phyloP scores from a whole-genome alignment of 768 basidiomycete species.

The Thelephora aurantiotincta region DNA sequence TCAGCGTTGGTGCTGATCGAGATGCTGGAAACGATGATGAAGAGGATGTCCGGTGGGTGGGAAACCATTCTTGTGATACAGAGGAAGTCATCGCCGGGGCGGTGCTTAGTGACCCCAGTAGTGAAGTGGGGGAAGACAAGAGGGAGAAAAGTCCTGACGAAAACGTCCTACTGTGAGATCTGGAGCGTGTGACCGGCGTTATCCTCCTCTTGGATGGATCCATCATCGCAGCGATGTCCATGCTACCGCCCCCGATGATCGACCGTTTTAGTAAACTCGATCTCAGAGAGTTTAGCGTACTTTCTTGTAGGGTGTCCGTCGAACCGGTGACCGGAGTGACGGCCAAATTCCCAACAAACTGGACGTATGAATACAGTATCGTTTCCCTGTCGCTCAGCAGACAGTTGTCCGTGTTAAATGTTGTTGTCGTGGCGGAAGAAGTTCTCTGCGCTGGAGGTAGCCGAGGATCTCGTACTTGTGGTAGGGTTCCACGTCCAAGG shows the following conservation, averaged over 20 bases:
- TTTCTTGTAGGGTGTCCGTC: slow-evolving; percentile 29
- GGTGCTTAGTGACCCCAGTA: background rate
- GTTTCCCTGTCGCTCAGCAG: slow-evolving; percentile 43
- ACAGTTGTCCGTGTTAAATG: slow-evolving; percentile 12
- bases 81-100: slow-evolving; percentile 7
- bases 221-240: slow-evolving; percentile 54
- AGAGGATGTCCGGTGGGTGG: slow-evolving; percentile 9
- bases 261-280: slow-evolving; percentile 31
- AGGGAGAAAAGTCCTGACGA: slow-evolving; percentile 33
- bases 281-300: slow-evolving; percentile 32
- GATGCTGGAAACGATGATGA: slow-evolving; percentile 3
- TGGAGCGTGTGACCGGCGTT: slow-evolving; percentile 7
- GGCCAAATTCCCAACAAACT: slow-evolving; percentile 54
- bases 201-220: slow-evolving; percentile 2
- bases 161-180: slow-evolving; percentile 33
- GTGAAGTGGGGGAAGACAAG: slow-evolving; percentile 12
- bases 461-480: slow-evolving; percentile 9
- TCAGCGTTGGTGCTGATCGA: slow-evolving; percentile 5
- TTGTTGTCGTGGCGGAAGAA: slow-evolving; percentile 24
- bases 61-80: slow-evolving; percentile 5
- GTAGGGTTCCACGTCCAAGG: slow-evolving; percentile 29
- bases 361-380: slow-evolving; percentile 76
- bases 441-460: slow-evolving; percentile 17
- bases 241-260: slow-evolving; percentile 58
- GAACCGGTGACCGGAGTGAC: slow-evolving; percentile 34